phyloP scores from a whole-genome alignment of 441 rosid genomes.

The Eutrema salsugineum region DNA sequence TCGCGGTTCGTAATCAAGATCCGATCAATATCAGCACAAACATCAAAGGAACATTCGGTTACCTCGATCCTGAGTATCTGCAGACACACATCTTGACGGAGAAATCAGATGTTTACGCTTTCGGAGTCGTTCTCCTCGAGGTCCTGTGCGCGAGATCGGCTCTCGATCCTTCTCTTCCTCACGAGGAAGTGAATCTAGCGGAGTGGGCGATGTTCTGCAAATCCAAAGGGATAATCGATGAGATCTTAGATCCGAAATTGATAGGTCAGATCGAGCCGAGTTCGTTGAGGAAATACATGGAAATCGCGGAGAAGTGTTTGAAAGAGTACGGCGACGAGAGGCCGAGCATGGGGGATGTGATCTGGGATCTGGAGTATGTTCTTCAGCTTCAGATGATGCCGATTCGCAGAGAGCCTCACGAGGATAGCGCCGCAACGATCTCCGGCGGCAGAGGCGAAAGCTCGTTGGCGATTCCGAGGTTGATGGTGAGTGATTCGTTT shows the following conservation, averaged over 20 bases:
- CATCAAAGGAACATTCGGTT: conserved; percentile 47
- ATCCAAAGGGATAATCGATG: conserved; percentile 35
- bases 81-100: conserved; percentile 29
- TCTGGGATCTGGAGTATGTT: conserved; percentile 46
- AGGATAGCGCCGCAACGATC: conserved; percentile 22
- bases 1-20: conserved; percentile 25
- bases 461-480: conserved; percentile 15
- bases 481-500: conserved; percentile 29
- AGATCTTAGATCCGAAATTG: conserved; percentile 39
- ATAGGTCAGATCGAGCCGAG: conserved; percentile 30
- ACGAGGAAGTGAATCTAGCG: conserved; percentile 41
- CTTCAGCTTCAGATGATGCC: conserved; percentile 31
- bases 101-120: conserved; percentile 42
- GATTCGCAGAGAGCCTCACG: conserved; percentile 28
- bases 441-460: neutral
- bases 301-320: conserved; percentile 46
- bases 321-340: conserved; percentile 32
- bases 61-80: conserved; percentile 45
- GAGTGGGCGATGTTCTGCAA: conserved; percentile 46
- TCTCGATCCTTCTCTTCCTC: neutral
- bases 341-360: conserved; percentile 47
- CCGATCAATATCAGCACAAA: conserved; percentile 15
- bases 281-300: conserved; percentile 46
- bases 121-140: conserved; percentile 45
- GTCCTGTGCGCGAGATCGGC: conserved; percentile 43